Evolutionary conservation across 495 filamentous ascomycete species (phyloP).

Genomic region (Tuber calosporum): DNA sequence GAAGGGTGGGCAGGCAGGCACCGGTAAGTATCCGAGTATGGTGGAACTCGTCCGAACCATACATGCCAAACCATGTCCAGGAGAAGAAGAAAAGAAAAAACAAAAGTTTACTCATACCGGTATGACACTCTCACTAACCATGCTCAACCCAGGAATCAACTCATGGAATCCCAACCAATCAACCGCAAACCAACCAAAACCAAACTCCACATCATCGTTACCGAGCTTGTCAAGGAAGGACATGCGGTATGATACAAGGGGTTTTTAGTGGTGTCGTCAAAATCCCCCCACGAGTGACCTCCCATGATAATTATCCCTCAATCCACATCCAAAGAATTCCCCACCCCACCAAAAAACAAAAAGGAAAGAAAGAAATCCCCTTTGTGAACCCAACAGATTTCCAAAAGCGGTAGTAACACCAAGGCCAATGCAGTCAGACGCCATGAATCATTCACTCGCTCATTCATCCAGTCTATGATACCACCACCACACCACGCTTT

Average conservation of each 20-base stretch:
- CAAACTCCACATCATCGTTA: neutral
- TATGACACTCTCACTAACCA: neutral
- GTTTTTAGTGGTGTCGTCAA: neutral
- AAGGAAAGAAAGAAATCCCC: no score
- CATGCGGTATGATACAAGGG: no score
- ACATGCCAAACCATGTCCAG: neutral
- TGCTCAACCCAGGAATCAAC: neutral
- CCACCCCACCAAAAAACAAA: neutral
- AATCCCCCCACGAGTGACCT: neutral
- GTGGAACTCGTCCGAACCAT: neutral
- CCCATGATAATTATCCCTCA: neutral
- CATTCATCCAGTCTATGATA: no score
- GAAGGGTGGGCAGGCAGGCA: no score
- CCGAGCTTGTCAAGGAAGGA: neutral
- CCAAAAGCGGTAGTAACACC: neutral
- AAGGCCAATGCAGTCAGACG: slow-evolving; percentile 3
- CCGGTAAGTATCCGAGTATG: neutral
- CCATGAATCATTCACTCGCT: neutral
- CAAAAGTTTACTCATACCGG: neutral
- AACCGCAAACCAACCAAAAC: neutral
- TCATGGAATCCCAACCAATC: neutral
- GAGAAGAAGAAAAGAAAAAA: neutral
- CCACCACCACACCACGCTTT: no score
- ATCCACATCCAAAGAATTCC: neutral
- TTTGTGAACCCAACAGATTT: neutral